Conservation (phyloP, 176 grass and related monocot species). For the Zea mays region DNA sequence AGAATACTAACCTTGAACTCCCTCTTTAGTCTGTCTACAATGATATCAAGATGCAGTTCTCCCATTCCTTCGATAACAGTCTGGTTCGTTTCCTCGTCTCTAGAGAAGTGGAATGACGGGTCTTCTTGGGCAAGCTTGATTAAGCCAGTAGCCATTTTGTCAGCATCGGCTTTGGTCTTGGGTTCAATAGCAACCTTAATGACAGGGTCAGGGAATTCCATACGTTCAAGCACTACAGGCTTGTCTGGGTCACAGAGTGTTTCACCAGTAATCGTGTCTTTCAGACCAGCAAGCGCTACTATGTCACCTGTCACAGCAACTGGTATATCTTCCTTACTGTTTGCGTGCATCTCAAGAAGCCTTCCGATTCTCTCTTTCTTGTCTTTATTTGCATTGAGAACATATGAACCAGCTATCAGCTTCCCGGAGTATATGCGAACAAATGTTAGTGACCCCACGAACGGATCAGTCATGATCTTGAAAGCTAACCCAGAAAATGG, state of each 20-base stretch:
- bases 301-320: constrained; percentile 83
- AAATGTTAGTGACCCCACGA: constrained; percentile 93
- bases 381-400: constrained; percentile 95
- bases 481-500: constrained; percentile 97
- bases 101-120: constrained; percentile 97
- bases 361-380: constrained; percentile 96
- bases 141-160: constrained; percentile 91
- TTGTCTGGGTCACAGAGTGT: constrained; percentile 83
- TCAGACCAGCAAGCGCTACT: constrained; percentile 91
- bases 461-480: constrained; percentile 97
- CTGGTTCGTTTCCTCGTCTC: constrained; percentile 97
- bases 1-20: constrained; percentile 81
- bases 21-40: constrained; percentile 87
- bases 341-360: constrained; percentile 97
- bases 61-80: constrained; percentile 99
- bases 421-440: constrained; percentile 97
- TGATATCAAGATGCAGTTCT: constrained; percentile 97
- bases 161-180: constrained; percentile 94
- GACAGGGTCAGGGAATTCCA: constrained; percentile 99
- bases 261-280: constrained; percentile 96
- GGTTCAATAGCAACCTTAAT: constrained; percentile 99
- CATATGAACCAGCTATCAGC: constrained; percentile 77
- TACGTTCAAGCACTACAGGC: constrained; percentile 86
- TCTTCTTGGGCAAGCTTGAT: constrained; percentile 97
- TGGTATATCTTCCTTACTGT: constrained; percentile 92